Evolutionary conservation across 495 filamentous ascomycete species (phyloP), one percentile per base, ranked within the genome.

Genomic region (Aspergillus nanangensis): DNA sequence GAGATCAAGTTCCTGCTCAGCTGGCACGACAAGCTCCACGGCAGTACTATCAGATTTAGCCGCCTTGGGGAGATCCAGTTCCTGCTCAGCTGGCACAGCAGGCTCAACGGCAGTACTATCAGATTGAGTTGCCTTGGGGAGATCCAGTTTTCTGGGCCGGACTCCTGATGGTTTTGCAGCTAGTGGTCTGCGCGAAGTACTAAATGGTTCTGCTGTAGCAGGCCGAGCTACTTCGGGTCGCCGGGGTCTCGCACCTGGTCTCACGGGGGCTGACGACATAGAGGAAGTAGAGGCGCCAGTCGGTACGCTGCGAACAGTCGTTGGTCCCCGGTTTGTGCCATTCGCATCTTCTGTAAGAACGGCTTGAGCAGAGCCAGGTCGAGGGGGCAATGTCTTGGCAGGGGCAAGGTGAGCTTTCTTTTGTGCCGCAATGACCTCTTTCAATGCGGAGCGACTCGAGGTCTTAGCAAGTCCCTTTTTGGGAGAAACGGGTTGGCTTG

Each of bases 401-500:
- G 78, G 77, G 39, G 20, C 42, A 17, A 53, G 29, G n/a, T 53
- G 52, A 21, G 78, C 79, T 58, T 80, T 87, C 67, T 90, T 91
- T 49, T 90, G 84, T 4, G 88, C 89, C 44, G 90, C 73, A 67
- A 96, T 91, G 7, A 86, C 79, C 47, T 95, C 90, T 47, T 71
- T 89, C 63, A 83, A 78, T 63, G 69, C 79, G 48, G 69, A 74
- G 41, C 71, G 81, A 44, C 58, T 63, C 19, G 69, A 45, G 52
- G 57, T 73, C 60, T 77, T 81, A 19, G 77, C 72, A 41, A 82
- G 68, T 5, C 60, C 47, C 41, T 68, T 67, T 27, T 61, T 52
- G 15, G 70, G 67, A 17, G 75, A 63, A 31, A 77, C 74, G 19
- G 76, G 5, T 5, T 11, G 5, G 5, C 25, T 11, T 7, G 25